phyloP scores from a whole-genome alignment of 2,329 filamentous ascomycete species.

The Claviceps quebecensis region DNA sequence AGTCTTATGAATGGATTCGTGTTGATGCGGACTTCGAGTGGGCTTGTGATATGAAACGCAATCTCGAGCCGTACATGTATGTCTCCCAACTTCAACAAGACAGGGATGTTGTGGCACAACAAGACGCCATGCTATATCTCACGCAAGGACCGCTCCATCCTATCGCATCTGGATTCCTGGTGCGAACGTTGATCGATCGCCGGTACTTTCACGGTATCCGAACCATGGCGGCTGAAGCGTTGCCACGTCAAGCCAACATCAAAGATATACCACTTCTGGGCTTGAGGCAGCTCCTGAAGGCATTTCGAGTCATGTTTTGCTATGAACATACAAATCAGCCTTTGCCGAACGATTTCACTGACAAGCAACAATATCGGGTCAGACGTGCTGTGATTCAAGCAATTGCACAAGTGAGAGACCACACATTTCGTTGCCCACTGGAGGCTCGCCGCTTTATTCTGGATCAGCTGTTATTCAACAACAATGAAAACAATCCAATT shows the following conservation, averaged over 20 bases:
- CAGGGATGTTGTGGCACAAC: slow-evolving; percentile 82
- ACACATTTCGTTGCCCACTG: slow-evolving; percentile 59
- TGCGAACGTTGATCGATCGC: slow-evolving; percentile 77
- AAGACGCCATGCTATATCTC: slow-evolving; percentile 64
- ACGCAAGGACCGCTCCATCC: slow-evolving; percentile 53
- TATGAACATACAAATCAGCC: slow-evolving; percentile 65
- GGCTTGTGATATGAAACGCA: slow-evolving; percentile 71
- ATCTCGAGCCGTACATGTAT: slow-evolving; percentile 94
- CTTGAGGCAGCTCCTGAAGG: slow-evolving; percentile 67
- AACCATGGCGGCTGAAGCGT: slow-evolving; percentile 64
- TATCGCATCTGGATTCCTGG: slow-evolving; percentile 76
- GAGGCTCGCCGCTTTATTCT: slow-evolving; percentile 72
- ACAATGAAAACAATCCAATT: slow-evolving; percentile 79
- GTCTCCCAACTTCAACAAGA: slow-evolving; percentile 95
- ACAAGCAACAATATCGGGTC: slow-evolving; percentile 72
- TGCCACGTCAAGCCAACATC: slow-evolving; percentile 60
- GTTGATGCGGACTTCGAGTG: slow-evolving; percentile 98
- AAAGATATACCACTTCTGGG: slow-evolving; percentile 61
- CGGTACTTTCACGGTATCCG: slow-evolving; percentile 92
- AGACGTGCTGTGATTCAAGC: slow-evolving; percentile 73
- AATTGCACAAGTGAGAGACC: slow-evolving; percentile 64
- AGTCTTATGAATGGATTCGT: slow-evolving; percentile 97
- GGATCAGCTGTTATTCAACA: slow-evolving; percentile 83
- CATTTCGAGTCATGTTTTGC: slow-evolving; percentile 82
- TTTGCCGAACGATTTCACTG: slow-evolving; percentile 78